Conservation (phyloP, 2,329 filamentous ascomycete species). For the Tolypocladium amazonense region DNA sequence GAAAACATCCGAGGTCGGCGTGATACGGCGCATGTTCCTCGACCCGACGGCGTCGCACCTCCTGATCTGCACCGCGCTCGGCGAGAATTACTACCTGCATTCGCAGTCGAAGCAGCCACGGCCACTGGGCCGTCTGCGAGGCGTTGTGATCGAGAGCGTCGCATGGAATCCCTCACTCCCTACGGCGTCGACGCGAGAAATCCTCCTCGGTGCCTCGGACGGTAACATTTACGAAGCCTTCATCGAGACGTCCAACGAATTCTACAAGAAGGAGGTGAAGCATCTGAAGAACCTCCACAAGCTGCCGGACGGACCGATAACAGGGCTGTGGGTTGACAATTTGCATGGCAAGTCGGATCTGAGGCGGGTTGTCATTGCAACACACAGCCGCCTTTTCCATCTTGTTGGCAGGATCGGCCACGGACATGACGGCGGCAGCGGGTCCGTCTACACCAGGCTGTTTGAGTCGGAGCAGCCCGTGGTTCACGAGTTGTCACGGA, state of each 20-base stretch:
- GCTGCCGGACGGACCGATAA: constrained; percentile 70
- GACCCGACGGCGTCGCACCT: constrained; percentile 94
- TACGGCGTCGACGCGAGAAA: constrained; percentile 89
- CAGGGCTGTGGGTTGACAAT: constrained; percentile 75
- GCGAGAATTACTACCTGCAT: constrained; percentile 97
- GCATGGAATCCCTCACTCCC: constrained; percentile 93
- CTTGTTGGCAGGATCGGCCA: constrained; percentile 68
- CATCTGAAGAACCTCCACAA: constrained; percentile 80
- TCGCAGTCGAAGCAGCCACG: constrained; percentile 86
- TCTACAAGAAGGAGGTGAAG: constrained; percentile 90
- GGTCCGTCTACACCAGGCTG: constrained; percentile 74
- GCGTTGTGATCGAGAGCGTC: constrained; percentile 77
- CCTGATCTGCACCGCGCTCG: constrained; percentile 78
- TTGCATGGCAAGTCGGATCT: constrained; percentile 58
- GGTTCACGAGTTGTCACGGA: constrained; percentile 58
- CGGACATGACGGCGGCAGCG: constrained; percentile 61
- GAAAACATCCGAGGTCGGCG: constrained; percentile 78
- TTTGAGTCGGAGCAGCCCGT: constrained; percentile 81
- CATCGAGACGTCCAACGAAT: constrained; percentile 88
- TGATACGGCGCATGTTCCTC: constrained; percentile 93
- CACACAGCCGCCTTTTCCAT: constrained; percentile 68
- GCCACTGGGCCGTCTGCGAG: constrained; percentile 69
- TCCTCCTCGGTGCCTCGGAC: constrained; percentile 82
- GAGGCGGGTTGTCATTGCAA: constrained; percentile 70
- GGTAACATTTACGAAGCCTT: constrained; percentile 92